Evolutionary conservation across 2,329 filamentous ascomycete species (phyloP), one percentile per base, ranked within the genome.

Genomic region (Fusarium algeriense): DNA sequence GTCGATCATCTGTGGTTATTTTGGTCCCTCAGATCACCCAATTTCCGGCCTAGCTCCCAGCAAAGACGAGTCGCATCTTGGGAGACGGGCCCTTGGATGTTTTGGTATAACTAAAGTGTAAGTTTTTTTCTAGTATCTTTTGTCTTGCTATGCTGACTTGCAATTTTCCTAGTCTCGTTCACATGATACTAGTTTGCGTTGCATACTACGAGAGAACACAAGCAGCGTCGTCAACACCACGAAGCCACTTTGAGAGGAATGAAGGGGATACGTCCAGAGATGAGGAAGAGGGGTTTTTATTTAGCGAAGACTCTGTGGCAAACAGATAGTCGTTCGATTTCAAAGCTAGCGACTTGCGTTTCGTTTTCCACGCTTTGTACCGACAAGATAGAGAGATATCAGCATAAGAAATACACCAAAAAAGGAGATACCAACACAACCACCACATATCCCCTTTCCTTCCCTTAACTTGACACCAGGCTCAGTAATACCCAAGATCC

Each of bases 61-160:
- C 6, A 59, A 49, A 34, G 67, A 70, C n/a, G 67, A 70, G 38
- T 50, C 66, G 32, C 67, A 67, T 45, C 46, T 62, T 20, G 55
- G 55, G 53, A 60, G 43, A 28, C 43, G 61, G 26, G 61, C 60
- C 5, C 48, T 70, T 14, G 63, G 63, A 23, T 70, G 67, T 35
- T 70, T 70, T 30, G 66, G 67, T 7, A 32, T 67, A 26, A 49
- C 67, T 12, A 44, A 70, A 54, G 67, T 61, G 67, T 70, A 57
- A 58, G 52, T 55, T 15, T 15, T n/a, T 15, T 10, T n/a, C 23
- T 14, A 14, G 12, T 20, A 10, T 15, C 9, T 26, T 19, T 3
- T 9, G 7, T 15, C 6, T 26, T n/a, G 15, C 30, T 7, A n/a
- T 38, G 26, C 49, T 69, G 8, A 69, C n/a, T 35, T 11, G 4